A percentile compares a stretch with the other conserved stretches of the same genome.
Evolutionary conservation across 768 basidiomycete genomes (phyloP).

Genomic region (Xerocomellus chrysenteron): DNA sequence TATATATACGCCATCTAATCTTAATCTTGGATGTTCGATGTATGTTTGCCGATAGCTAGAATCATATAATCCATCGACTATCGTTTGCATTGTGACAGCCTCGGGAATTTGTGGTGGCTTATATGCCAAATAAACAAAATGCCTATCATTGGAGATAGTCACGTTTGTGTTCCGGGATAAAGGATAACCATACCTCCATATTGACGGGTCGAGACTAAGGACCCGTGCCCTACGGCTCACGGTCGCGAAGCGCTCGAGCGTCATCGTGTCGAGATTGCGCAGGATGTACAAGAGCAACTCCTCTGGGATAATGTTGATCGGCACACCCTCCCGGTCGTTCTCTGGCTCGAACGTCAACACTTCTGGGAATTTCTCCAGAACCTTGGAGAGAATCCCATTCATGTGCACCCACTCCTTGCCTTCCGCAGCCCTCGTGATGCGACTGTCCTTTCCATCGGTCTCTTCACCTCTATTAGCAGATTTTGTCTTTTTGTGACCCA

Average conservation of each 20-base stretch:
- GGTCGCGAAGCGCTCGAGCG: constrained; percentile 75
- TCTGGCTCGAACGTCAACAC: constrained; percentile 64
- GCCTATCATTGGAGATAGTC: constrained; percentile 38
- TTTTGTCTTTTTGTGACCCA: constrained; percentile 66
- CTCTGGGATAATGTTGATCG: constrained; percentile 64
- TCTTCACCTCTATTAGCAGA: constrained; percentile 68
- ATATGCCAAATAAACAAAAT: constrained; percentile 64
- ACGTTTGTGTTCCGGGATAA: not conserved
- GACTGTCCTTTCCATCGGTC: constrained; percentile 67
- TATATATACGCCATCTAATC: constrained; percentile 89
- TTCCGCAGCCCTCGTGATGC: constrained; percentile 65
- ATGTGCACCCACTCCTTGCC: constrained; percentile 6
- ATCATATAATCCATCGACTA: constrained; percentile 48
- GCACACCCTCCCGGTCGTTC: constrained; percentile 56
- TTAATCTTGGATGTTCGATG: constrained; percentile 81
- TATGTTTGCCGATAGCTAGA: constrained; percentile 74
- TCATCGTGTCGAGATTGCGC: constrained; percentile 59
- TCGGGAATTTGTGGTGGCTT: constrained; percentile 71
- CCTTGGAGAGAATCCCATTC: constrained; percentile 44
- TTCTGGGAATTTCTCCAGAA: constrained; percentile 50
- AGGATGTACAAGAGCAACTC: constrained; percentile 74
- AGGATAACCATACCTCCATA: constrained; percentile 67
- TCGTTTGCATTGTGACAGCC: constrained; percentile 44
- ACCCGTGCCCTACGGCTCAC: constrained; percentile 75
- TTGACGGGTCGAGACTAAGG: constrained; percentile 61